Percentiles rank a stretch among this genome's conserved stretches.
Conservation (phyloP, 2,329 filamentous ascomycete genomes). For the Ceratocystis huliohia region DNA sequence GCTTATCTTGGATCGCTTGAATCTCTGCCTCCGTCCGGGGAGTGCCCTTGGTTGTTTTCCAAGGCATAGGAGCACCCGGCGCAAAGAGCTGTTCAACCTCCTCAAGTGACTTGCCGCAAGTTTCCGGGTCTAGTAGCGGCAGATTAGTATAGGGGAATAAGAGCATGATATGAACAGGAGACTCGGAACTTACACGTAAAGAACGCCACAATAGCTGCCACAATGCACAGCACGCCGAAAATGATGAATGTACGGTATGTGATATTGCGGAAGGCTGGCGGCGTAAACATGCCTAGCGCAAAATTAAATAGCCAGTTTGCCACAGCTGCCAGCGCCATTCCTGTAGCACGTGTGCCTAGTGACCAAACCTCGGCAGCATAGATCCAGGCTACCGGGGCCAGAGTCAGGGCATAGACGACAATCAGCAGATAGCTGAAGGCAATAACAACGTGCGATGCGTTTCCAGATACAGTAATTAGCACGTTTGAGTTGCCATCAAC, state of each 20-base stretch:
- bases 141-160: background rate
- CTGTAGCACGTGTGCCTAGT: constrained; percentile 45
- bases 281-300: constrained; percentile 31
- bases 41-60: constrained; percentile 30
- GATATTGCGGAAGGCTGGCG: constrained; percentile 30
- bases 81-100: constrained; percentile 31
- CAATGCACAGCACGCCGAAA: constrained; percentile 33
- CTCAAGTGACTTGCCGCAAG: constrained; percentile 32
- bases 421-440: constrained; percentile 53
- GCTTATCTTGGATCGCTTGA: constrained; percentile 24
- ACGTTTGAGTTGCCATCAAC: constrained; percentile 34
- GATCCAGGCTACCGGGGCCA: constrained; percentile 52
- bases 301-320: constrained; percentile 35
- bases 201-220: constrained; percentile 33
- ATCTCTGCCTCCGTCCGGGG: constrained; percentile 25
- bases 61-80: constrained; percentile 28
- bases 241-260: constrained; percentile 28
- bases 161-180: background rate
- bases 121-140: constrained; percentile 28
- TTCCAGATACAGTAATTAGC: constrained; percentile 38
- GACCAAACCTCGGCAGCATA: constrained; percentile 55
- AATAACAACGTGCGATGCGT: constrained; percentile 48
- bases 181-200: constrained; percentile 26
- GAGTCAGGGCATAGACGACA: constrained; percentile 50
- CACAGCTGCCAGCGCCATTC: constrained; percentile 44